Evolutionary conservation across 495 filamentous ascomycete genomes (phyloP).

Genomic region (Achaetomiella virescens): DNA sequence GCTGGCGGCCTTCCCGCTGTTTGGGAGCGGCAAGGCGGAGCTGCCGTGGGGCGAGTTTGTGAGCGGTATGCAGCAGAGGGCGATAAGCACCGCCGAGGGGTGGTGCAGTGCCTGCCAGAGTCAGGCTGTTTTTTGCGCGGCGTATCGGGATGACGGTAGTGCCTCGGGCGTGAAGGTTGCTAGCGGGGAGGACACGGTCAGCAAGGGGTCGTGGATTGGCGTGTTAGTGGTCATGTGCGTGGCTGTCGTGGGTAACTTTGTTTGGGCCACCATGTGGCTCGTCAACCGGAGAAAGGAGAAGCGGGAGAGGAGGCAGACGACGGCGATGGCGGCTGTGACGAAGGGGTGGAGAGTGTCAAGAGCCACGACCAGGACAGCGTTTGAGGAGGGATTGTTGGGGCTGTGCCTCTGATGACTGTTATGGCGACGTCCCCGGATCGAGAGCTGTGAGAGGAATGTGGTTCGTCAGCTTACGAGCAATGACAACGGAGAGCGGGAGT

Average conservation of each 20-base stretch:
- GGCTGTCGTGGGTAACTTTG: not conserved
- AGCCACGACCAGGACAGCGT: slow-evolving; percentile 1
- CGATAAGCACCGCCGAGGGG: not conserved
- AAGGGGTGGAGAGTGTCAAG: not conserved
- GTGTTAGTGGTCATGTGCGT: slow-evolving; percentile 8
- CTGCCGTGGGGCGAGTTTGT: slow-evolving; percentile 17
- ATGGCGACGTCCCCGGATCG: not conserved
- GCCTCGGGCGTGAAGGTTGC: not conserved
- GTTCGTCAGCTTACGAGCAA: not conserved
- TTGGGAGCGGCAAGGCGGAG: slow-evolving; percentile 1
- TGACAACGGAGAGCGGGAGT: not conserved
- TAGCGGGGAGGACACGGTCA: not conserved
- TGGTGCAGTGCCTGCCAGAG: slow-evolving; percentile 17
- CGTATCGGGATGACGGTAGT: not conserved
- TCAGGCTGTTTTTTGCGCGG: slow-evolving; percentile 15
- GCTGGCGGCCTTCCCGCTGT: slow-evolving; percentile 11
- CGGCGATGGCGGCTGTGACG: not conserved
- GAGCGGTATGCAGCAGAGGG: slow-evolving; percentile 1
- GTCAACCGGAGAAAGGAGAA: not conserved
- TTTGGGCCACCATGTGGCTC: slow-evolving; percentile 3
- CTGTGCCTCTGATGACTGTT: not conserved
- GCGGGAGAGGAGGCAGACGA: not conserved
- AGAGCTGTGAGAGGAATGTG: not conserved
- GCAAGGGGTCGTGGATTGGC: slow-evolving; percentile 1
- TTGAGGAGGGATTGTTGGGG: not conserved